Base-by-base conservation (phyloP, 352 stramenopile species). In the Globisporangium spiculum region DNA sequence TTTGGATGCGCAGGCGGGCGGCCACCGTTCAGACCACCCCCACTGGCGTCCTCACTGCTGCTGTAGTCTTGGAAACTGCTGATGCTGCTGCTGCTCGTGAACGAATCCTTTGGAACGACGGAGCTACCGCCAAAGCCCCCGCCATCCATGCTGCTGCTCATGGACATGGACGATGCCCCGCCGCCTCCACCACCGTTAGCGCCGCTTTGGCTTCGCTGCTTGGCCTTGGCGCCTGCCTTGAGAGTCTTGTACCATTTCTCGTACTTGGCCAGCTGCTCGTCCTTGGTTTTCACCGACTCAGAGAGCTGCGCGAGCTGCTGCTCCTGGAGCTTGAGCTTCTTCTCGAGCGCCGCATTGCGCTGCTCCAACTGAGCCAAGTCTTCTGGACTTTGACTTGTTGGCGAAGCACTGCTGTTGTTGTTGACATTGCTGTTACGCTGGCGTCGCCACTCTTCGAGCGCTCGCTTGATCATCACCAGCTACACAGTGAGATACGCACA, bases 381-480 rank as follows among this genome's bases (percentile, higher is more conserved):
- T 6, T 32, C 56, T 48, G 27, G 56, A 20, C 2, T 30, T 8
- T 61, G 56, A 4, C 4, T 41, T 9, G 41, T 46, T 2, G 44
- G 20, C 1, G 55, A 56, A 58, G 18, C 24, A n/a, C 14, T 46
- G 3, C 10, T n/a, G 1, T 10, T 26, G 9, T 16, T 8, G 2
- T 27, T 34, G 22, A 73, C 82, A 63, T 22, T 69, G 54, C 75
- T 65, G 22, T 78, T 84, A 60, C 79, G 80, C 59, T 96, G 84
- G 4, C 88, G 75, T 64, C 85, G 78, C 88, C 88, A 96, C 55
- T 96, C 88, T 78, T 96, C 88, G n/a, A 96, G 74, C n/a, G 88
- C 88, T 50, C 79, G 81, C 64, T 96, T 96, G 65, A 96, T 92
- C 84, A 93, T 91, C n/a, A 92, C 75, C 60, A 96, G 82, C 86